Percentiles rank a stretch among this genome's conserved stretches.
Conservation (phyloP, 169 alveolate genomes). For the Plasmodium knowlesi region DNA sequence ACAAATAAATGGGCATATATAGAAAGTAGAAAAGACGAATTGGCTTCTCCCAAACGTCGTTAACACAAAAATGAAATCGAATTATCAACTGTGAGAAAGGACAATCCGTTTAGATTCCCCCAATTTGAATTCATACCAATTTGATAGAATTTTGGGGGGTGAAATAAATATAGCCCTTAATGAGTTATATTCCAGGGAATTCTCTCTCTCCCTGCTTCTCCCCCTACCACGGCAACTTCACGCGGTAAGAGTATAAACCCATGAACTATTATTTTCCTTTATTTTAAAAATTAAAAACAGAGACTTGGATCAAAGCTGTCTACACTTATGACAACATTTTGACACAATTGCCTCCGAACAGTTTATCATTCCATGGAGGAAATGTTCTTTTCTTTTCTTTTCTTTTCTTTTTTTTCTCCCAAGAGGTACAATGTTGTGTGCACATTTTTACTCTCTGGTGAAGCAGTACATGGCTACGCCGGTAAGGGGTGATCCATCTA, state of each 20-base stretch:
- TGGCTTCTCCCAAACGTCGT: background rate
- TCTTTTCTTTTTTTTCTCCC: no score
- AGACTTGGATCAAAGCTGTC: background rate
- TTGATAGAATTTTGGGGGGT: background rate
- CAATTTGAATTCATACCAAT: background rate
- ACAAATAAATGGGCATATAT: background rate
- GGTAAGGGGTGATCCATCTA: no score
- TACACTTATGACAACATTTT: background rate
- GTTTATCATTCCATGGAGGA: background rate
- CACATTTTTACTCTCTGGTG: no score
- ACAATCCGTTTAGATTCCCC: background rate
- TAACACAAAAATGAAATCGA: background rate
- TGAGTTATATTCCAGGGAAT: background rate
- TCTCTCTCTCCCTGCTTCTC: background rate
- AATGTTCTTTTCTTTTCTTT: no score
- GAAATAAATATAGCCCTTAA: background rate
- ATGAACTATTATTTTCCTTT: background rate
- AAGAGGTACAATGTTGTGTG: no score
- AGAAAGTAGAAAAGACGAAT: background rate
- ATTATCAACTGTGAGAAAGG: background rate
- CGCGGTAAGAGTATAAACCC: background rate
- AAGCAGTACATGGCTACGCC: no score
- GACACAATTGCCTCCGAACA: background rate
- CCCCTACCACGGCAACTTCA: background rate
- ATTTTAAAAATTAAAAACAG: background rate